These are phyloP conservation scores for Crithidia acanthocephali DNA, from an alignment of 208 protist genomes.

Conservation along the genomic window DNA sequence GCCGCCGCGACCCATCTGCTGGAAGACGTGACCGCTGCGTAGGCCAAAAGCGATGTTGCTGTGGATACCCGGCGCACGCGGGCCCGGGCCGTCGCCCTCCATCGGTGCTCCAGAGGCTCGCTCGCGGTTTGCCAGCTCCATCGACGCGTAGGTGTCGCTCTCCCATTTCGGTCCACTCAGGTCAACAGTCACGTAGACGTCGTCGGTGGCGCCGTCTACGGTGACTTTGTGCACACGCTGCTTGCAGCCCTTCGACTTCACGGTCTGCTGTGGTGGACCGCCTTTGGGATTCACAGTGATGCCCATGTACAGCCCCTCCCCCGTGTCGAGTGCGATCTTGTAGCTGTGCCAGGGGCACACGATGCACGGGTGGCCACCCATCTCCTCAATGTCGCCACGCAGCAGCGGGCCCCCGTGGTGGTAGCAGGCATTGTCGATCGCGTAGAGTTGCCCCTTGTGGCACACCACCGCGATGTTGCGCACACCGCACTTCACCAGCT, in stretches of 20 bases:
- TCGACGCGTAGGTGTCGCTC: conserved; percentile 80
- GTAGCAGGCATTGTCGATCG: conserved; percentile 94
- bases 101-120: conserved; percentile 41
- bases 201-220: conserved; percentile 57
- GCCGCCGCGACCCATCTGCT: conserved; percentile 17
- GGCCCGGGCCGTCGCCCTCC: conserved; percentile 21
- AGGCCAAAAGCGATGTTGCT: conserved; percentile 38
- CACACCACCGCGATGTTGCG: conserved; percentile 86
- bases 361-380: conserved; percentile 88
- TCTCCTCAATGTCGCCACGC: conserved; percentile 91
- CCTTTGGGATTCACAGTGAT: conserved; percentile 52
- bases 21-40: conserved; percentile 73
- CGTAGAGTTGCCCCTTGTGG: conserved; percentile 68
- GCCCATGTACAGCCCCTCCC: conserved; percentile 87
- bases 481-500: conserved; percentile 80
- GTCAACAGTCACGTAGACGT: conserved; percentile 76
- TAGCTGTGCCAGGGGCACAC: conserved; percentile 93
- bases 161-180: conserved; percentile 51
- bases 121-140: conserved; percentile 75
- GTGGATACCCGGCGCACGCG: conserved; percentile 37
- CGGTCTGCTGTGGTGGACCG: conserved; percentile 32
- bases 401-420: conserved; percentile 91
- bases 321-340: conserved; percentile 87
- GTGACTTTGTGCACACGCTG: conserved; percentile 80
- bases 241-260: conserved; percentile 87